These are phyloP conservation scores for Geum urbanum DNA, from an alignment of 306 rosid genomes.

Conservation along the genomic window DNA sequence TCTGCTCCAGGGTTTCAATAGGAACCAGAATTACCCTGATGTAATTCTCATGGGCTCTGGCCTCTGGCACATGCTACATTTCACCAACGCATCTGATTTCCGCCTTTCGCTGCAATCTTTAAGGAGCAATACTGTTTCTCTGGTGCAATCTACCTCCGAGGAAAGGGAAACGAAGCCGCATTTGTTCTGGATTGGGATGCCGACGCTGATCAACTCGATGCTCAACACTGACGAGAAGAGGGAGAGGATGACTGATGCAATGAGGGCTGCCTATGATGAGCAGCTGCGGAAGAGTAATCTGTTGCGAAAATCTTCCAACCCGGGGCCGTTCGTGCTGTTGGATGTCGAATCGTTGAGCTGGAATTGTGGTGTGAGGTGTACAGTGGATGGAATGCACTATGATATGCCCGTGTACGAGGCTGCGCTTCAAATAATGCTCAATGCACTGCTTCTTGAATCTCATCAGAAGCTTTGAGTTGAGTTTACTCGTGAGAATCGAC, in stretches of 20 bases:
- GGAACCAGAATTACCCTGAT: conserved; percentile 62
- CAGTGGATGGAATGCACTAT: conserved; percentile 92
- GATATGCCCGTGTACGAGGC: conserved; percentile 76
- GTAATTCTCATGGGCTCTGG: conserved; percentile 79
- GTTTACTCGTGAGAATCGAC: conserved; percentile 13
- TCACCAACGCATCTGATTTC: conserved; percentile 59
- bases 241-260: conserved; percentile 68
- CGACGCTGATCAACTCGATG: conserved; percentile 78
- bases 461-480: conserved; percentile 81
- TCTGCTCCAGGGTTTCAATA: conserved; percentile 43
- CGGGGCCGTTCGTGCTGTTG: conserved; percentile 60
- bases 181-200: conserved; percentile 86
- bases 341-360: conserved; percentile 81
- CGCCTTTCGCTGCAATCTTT: conserved; percentile 35
- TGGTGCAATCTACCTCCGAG: conserved; percentile 55
- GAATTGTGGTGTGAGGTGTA: conserved; percentile 88
- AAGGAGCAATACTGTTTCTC: conserved; percentile 43
- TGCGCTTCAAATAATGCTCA: conserved; percentile 65
- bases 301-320: conserved; percentile 41
- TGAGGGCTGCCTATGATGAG: conserved; percentile 54
- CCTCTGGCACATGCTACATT: conserved; percentile 81
- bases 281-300: conserved; percentile 50
- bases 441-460: conserved; percentile 90
- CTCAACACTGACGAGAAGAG: conserved; percentile 80
- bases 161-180: conserved; percentile 31